A percentile compares a stretch with the other conserved stretches of the same genome.
These are phyloP conservation scores for Dentipellis sp. DNA, from an alignment of 768 basidiomycete species.

Conservation along the genomic window DNA sequence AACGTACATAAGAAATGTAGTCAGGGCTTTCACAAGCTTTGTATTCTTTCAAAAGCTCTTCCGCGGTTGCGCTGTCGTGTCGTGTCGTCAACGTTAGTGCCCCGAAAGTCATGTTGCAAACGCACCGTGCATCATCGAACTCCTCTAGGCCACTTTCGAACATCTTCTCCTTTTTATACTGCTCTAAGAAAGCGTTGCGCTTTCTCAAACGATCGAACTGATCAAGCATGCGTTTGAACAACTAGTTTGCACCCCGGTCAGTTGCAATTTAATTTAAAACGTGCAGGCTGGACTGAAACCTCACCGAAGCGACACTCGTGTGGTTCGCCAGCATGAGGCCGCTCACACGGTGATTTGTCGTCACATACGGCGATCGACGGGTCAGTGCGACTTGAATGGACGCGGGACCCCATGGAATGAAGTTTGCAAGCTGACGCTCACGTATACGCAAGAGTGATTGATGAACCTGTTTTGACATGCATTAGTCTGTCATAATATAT, in stretches of 20 bases:
- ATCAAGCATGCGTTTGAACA: conserved; percentile 93
- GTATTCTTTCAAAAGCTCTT: conserved; percentile 88
- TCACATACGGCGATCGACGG: conserved; percentile 80
- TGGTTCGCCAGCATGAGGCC: conserved; percentile 99
- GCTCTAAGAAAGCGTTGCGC: conserved; percentile 91
- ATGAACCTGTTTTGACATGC: conserved; percentile 56
- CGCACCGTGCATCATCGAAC: conserved; percentile 94
- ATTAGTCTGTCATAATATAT: neutral
- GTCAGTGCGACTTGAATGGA: conserved; percentile 97
- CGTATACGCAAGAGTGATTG: conserved; percentile 95
- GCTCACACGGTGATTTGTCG: conserved; percentile 88
- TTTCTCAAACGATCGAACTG: conserved; percentile 85
- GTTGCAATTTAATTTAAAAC: neutral
- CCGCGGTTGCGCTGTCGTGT: conserved; percentile 61
- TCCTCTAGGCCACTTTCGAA: conserved; percentile 91
- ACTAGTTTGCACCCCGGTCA: conserved; percentile 28
- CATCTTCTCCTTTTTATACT: conserved; percentile 96
- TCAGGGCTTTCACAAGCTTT: conserved; percentile 93
- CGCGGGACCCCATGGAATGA: conserved; percentile 99
- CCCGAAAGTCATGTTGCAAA: neutral
- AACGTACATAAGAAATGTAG: conserved; percentile 80
- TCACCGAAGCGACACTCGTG: conserved; percentile 92
- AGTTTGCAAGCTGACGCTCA: conserved; percentile 92
- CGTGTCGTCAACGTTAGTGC: conserved; percentile 1
- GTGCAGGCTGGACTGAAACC: conserved; percentile 20